Evolutionary conservation across 2,329 filamentous ascomycete genomes (phyloP).

Genomic region (Mollisiaceae sp.): DNA sequence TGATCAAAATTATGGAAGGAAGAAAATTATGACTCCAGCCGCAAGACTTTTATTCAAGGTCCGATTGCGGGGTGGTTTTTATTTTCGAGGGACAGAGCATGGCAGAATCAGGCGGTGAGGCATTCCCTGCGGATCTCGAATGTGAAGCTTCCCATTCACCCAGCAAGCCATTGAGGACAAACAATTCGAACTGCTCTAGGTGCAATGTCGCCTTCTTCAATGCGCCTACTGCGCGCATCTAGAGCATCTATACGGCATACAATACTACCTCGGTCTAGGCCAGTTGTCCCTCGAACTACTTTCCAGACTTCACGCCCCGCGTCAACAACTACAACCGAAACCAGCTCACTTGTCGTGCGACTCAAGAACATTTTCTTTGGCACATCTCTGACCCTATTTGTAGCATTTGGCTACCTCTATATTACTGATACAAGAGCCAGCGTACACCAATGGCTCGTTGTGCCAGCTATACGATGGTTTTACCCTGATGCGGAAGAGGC

Average conservation of each 20-base stretch:
- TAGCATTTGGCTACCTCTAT: slow-evolving; percentile 64
- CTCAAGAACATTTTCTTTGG: slow-evolving; percentile 57
- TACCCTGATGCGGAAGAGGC: slow-evolving; percentile 86
- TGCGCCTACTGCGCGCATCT: slow-evolving; percentile 29
- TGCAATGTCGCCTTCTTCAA: slow-evolving; percentile 29
- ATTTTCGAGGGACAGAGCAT: neutral
- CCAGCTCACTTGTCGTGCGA: slow-evolving; percentile 47
- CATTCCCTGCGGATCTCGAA: neutral
- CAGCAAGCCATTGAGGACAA: neutral
- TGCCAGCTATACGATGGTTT: slow-evolving; percentile 67
- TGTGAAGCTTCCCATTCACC: neutral
- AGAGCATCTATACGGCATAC: slow-evolving; percentile 19
- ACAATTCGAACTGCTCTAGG: neutral
- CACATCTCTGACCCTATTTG: slow-evolving; percentile 55
- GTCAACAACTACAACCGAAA: slow-evolving; percentile 35
- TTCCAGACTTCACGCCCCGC: slow-evolving; percentile 28
- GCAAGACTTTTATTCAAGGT: neutral
- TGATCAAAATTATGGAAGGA: neutral
- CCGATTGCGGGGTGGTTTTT: neutral
- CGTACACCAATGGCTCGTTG: slow-evolving; percentile 69
- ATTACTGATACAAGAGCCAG: slow-evolving; percentile 76
- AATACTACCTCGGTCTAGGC: slow-evolving; percentile 24
- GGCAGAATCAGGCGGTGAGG: neutral
- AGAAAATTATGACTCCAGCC: neutral
- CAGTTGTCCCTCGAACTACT: slow-evolving; percentile 20